Conservation (phyloP, 176 grass and related monocot species). For the Oryza coarctata region DNA sequence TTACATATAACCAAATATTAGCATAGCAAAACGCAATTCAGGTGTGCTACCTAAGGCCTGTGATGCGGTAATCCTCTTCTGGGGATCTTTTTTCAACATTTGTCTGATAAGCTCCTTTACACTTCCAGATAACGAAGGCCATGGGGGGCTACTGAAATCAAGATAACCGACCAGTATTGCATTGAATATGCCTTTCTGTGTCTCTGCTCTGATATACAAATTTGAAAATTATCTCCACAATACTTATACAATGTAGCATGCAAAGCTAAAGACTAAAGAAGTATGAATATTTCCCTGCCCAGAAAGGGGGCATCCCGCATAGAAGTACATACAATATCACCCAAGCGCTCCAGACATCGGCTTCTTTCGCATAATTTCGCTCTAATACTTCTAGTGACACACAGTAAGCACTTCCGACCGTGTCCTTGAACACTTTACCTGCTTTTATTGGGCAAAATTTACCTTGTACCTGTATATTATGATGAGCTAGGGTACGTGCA, state of each 20-base stretch:
- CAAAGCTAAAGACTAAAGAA: not conserved
- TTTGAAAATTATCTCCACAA: not conserved
- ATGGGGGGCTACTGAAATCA: constrained; percentile 52
- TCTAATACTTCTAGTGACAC: constrained; percentile 73
- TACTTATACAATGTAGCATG: not conserved
- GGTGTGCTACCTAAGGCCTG: constrained; percentile 58
- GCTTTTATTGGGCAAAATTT: constrained; percentile 8
- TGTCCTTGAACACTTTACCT: constrained; percentile 71
- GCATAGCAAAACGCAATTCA: not conserved
- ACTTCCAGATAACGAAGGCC: constrained; percentile 68
- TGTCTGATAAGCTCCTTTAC: constrained; percentile 73
- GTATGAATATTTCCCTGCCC: constrained; percentile 46
- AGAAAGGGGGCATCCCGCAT: constrained; percentile 66
- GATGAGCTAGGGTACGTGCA: not conserved
- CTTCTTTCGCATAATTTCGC: constrained; percentile 72
- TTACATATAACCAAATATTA: not conserved
- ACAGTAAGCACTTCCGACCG: constrained; percentile 75
- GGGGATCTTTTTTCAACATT: constrained; percentile 57
- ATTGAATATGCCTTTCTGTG: constrained; percentile 73
- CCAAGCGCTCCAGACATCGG: constrained; percentile 81
- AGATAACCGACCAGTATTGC: constrained; percentile 33
- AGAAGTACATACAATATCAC: constrained; percentile 86
- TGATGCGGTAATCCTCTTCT: constrained; percentile 56
- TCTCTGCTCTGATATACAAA: constrained; percentile 54
- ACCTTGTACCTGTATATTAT: not conserved